Percentiles rank a stretch among this genome's conserved stretches.
phyloP scores from a whole-genome alignment of 768 basidiomycete genomes.

The Pleurotus ostreatus region DNA sequence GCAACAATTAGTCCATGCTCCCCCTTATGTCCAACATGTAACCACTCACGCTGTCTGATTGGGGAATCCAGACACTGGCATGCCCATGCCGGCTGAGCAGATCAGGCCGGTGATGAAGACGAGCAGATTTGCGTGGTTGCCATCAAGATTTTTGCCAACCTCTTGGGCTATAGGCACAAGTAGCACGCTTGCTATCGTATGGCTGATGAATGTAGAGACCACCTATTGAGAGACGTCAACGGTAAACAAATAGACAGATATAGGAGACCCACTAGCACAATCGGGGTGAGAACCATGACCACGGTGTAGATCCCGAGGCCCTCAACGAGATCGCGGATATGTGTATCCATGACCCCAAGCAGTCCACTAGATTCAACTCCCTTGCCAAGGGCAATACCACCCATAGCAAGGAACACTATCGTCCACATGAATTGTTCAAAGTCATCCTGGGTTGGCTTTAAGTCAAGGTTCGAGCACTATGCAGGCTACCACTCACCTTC shows the following conservation, averaged over 20 bases:
- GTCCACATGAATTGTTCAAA: constrained; percentile 95
- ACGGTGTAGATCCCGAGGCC: constrained; percentile 67
- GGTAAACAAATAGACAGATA: constrained; percentile 9
- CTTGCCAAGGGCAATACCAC: constrained; percentile 93
- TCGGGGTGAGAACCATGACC: constrained; percentile 61
- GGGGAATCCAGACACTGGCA: constrained; percentile 99
- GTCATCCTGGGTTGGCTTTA: constrained; percentile 58
- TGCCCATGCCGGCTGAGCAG: constrained; percentile 96
- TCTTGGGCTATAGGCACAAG: constrained; percentile 95
- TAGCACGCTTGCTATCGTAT: constrained; percentile 93
- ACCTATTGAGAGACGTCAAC: constrained; percentile 46
- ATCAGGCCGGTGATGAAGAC: constrained; percentile 92
- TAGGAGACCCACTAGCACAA: constrained; percentile 57
- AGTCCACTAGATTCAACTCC: constrained; percentile 90
- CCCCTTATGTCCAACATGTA: neutral
- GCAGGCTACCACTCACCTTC: constrained; percentile 53
- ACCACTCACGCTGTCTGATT: constrained; percentile 89
- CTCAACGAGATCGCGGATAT: constrained; percentile 55
- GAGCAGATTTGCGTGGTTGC: constrained; percentile 71
- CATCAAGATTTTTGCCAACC: constrained; percentile 76
- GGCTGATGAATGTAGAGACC: constrained; percentile 94
- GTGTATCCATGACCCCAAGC: constrained; percentile 67
- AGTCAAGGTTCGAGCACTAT: neutral
- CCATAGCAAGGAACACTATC: constrained; percentile 96
- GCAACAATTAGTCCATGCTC: neutral